phyloP scores from a whole-genome alignment of 176 grass and related monocot genomes.

The Elymus sibiricus region DNA sequence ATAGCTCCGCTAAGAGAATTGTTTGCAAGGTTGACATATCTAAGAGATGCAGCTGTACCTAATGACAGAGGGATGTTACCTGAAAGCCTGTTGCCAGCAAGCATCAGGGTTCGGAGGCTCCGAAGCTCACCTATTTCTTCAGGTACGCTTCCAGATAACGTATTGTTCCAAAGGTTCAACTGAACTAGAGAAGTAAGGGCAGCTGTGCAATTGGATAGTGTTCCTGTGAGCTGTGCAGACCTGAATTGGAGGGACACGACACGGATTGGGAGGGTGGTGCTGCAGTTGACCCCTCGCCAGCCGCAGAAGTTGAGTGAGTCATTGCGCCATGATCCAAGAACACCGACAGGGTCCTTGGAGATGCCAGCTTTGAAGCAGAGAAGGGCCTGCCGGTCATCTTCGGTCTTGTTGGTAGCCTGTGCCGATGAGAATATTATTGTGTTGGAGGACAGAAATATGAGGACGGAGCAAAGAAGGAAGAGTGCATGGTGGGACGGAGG shows the following conservation, averaged over 20 bases:
- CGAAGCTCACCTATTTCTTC: neutral
- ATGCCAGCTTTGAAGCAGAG: conserved; percentile 49
- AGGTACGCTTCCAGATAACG: conserved; percentile 33
- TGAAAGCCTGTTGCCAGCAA: neutral
- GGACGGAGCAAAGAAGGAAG: neutral
- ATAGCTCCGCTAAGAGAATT: conserved; percentile 20
- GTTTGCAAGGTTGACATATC: conserved; percentile 8
- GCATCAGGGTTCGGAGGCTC: neutral
- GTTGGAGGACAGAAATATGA: conserved; percentile 14
- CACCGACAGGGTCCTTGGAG: neutral
- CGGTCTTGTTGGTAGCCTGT: conserved; percentile 6
- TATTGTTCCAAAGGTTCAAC: conserved; percentile 27
- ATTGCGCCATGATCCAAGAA: conserved; percentile 20
- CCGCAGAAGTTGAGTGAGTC: conserved; percentile 22
- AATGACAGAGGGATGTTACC: conserved; percentile 35
- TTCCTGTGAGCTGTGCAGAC: neutral
- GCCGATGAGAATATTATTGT: neutral
- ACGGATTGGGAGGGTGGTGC: neutral
- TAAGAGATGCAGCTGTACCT: neutral
- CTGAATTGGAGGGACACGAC: conserved; percentile 32
- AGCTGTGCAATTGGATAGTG: conserved; percentile 11
- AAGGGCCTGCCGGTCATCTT: conserved; percentile 27
- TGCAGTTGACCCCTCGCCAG: conserved; percentile 43
- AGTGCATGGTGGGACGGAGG: neutral
- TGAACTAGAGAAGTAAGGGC: conserved; percentile 15